A percentile compares a stretch with the other conserved stretches of the same genome.
Conservation (phyloP, 2,329 filamentous ascomycete genomes). For the Spiromastix sp. region DNA sequence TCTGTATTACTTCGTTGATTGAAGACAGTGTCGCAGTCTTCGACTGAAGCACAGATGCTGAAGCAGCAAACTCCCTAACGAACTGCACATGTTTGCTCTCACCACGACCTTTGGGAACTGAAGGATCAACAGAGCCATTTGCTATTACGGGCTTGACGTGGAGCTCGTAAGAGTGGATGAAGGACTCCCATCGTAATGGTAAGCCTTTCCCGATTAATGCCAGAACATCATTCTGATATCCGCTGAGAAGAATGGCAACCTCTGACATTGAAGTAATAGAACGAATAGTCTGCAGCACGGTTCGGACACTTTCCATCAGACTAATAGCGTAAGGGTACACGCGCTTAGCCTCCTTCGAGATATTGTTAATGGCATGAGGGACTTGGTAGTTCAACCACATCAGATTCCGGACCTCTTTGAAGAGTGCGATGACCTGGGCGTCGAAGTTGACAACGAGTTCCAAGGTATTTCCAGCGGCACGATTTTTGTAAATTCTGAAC, state of each 20-base stretch:
- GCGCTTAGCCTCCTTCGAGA: constrained; percentile 96
- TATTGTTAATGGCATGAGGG: constrained; percentile 86
- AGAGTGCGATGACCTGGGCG: constrained; percentile 89
- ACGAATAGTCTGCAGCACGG: constrained; percentile 76
- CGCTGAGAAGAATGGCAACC: constrained; percentile 76
- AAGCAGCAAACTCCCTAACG: constrained; percentile 81
- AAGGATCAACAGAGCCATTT: constrained; percentile 49
- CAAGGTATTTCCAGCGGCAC: constrained; percentile 79
- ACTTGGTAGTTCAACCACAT: constrained; percentile 92
- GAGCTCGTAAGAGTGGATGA: constrained; percentile 91
- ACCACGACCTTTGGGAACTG: constrained; percentile 45
- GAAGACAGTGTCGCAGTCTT: constrained; percentile 72
- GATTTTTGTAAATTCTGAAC: constrained; percentile 79
- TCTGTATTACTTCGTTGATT: constrained; percentile 73
- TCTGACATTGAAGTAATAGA: constrained; percentile 78
- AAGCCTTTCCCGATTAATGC: constrained; percentile 74
- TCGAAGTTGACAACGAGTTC: constrained; percentile 96
- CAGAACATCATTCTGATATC: constrained; percentile 87
- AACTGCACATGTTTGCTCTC: constrained; percentile 96
- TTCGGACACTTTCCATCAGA: constrained; percentile 97
- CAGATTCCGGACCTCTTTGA: constrained; percentile 96
- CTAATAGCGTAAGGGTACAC: constrained; percentile 98
- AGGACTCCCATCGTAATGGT: constrained; percentile 91
- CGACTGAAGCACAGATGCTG: constrained; percentile 75
- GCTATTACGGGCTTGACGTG: constrained; percentile 59